Conservation (phyloP, 352 stramenopile species). For the Phytophthora boehmeriae region DNA sequence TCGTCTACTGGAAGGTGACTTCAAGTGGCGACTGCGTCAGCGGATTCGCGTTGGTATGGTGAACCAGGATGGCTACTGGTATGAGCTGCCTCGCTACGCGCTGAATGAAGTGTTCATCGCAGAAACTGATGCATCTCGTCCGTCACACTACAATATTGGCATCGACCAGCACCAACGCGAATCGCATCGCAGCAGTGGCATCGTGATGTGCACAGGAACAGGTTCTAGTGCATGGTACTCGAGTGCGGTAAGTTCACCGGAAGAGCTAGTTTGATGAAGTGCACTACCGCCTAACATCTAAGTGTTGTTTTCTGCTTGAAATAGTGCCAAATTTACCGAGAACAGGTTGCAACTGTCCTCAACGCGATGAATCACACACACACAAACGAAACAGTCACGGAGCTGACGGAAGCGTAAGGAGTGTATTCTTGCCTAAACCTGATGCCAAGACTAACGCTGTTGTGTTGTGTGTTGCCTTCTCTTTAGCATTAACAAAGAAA, state of each 20-base stretch:
- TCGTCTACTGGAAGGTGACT: slow-evolving; percentile 72
- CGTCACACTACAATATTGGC: slow-evolving; percentile 89
- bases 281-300: not conserved
- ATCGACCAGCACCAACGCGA: slow-evolving; percentile 89
- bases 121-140: slow-evolving; percentile 83
- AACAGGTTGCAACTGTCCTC: slow-evolving; percentile 86
- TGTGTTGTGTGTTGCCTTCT: slow-evolving; percentile 5
- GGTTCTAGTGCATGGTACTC: slow-evolving; percentile 90
- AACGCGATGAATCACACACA: slow-evolving; percentile 87
- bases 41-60: slow-evolving; percentile 89
- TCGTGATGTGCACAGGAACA: slow-evolving; percentile 88
- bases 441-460: slow-evolving; percentile 5
- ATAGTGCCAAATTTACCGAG: slow-evolving; percentile 86
- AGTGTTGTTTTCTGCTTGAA: slow-evolving; percentile 12
- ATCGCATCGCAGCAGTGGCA: slow-evolving; percentile 87
- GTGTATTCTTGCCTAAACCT: slow-evolving; percentile 1
- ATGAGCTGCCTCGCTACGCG: slow-evolving; percentile 83
- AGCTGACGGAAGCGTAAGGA: slow-evolving; percentile 83
- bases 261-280: not conserved
- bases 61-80: slow-evolving; percentile 89
- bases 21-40: slow-evolving; percentile 80
- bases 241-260: slow-evolving; percentile 63
- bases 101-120: slow-evolving; percentile 92
- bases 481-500: slow-evolving; percentile 86
- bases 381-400: slow-evolving; percentile 88